Evolutionary conservation across 352 stramenopile genomes (phyloP).

Genomic region (Phytophthora multivora): DNA sequence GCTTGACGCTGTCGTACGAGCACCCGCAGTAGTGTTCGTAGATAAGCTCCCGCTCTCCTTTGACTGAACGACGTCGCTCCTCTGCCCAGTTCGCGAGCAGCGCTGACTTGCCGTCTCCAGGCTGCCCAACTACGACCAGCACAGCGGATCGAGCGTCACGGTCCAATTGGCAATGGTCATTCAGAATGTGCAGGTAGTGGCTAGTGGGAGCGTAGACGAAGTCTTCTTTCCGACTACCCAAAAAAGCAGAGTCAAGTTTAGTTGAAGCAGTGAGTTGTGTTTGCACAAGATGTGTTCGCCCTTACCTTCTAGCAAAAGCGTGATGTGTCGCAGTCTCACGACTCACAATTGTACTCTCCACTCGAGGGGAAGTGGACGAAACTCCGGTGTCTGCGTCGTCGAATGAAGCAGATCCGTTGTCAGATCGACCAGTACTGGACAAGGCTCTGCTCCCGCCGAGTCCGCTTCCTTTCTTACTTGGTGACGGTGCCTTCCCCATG

Average conservation of each 20-base stretch:
- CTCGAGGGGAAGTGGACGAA: conserved; percentile 7
- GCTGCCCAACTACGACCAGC: conserved; percentile 63
- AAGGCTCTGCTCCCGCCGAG: conserved; percentile 14
- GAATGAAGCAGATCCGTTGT: conserved; percentile 20
- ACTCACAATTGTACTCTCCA: conserved; percentile 75
- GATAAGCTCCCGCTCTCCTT: conserved; percentile 60
- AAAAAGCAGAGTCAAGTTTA: not conserved
- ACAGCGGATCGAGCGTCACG: conserved; percentile 43
- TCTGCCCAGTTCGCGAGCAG: conserved; percentile 77
- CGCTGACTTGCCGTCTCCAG: conserved; percentile 79
- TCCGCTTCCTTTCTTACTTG: conserved; percentile 36
- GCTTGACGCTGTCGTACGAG: conserved; percentile 85
- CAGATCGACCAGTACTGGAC: conserved; percentile 9
- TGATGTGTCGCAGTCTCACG: conserved; percentile 74
- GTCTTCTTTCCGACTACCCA: conserved; percentile 61
- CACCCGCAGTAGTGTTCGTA: conserved; percentile 84
- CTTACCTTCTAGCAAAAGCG: conserved; percentile 70
- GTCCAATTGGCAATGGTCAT: conserved; percentile 71
- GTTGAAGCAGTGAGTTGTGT: not conserved
- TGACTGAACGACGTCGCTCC: conserved; percentile 39
- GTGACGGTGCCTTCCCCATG: conserved; percentile 47
- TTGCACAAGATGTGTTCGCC: not conserved
- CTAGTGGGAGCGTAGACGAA: conserved; percentile 67
- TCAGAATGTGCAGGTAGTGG: conserved; percentile 70
- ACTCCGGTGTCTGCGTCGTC: conserved; percentile 27